Conservation (phyloP, 1,139 yeast genomes). For the Groenewaldozyma sp. region DNA sequence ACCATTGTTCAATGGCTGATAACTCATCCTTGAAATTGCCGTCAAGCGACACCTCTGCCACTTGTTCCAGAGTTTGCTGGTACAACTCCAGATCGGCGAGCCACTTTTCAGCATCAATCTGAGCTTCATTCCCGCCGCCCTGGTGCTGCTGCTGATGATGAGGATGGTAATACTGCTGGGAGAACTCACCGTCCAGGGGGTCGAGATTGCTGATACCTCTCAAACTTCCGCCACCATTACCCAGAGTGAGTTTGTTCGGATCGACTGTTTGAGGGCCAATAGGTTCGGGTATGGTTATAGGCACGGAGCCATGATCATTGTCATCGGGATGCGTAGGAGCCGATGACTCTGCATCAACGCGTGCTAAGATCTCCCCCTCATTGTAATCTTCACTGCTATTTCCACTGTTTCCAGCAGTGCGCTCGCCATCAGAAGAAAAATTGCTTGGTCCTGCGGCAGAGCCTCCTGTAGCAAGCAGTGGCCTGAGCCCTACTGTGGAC, state of each 20-base stretch:
- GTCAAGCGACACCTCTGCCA: slow-evolving; percentile 29
- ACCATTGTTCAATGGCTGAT: slow-evolving; percentile 31
- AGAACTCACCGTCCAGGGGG: too few relatives aligned
- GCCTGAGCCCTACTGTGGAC: too few relatives aligned
- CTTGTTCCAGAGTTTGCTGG: slow-evolving; percentile 28
- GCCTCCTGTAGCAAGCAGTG: too few relatives aligned
- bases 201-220: too few relatives aligned
- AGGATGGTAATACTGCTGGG: neutral
- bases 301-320: neutral
- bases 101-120: slow-evolving; percentile 25
- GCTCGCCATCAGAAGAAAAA: too few relatives aligned
- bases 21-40: slow-evolving; percentile 21
- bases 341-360: too few relatives aligned
- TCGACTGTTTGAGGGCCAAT: neutral
- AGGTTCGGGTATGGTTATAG: neutral
- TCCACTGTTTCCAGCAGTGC: too few relatives aligned
- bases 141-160: neutral
- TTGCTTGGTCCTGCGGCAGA: too few relatives aligned
- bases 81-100: slow-evolving; percentile 29
- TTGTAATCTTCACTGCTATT: too few relatives aligned
- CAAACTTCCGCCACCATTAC: neutral
- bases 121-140: neutral
- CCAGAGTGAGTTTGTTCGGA: neutral
- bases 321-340: too few relatives aligned
- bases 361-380: too few relatives aligned